phyloP scores from a whole-genome alignment of 768 basidiomycete species.

The Mycena epipterygia region DNA sequence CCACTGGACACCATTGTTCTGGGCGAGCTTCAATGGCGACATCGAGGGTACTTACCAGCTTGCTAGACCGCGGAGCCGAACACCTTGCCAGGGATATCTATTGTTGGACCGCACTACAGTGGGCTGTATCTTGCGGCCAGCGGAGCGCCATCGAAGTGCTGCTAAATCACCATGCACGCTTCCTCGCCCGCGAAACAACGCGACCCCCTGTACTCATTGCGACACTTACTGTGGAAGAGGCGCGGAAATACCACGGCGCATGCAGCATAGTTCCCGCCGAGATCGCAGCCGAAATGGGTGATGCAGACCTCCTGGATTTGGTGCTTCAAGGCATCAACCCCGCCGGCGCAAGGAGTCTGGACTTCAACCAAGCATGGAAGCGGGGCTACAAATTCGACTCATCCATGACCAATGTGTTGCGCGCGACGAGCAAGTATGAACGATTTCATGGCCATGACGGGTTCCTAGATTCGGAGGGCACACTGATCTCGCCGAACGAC shows the following conservation, averaged over 20 bases:
- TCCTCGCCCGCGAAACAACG: not conserved
- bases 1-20: constrained; percentile 30
- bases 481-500: too few species aligned
- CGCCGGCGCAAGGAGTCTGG: not conserved
- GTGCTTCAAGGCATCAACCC: not conserved
- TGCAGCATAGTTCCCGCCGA: not conserved
- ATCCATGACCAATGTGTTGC: not conserved
- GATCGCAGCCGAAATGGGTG: not conserved
- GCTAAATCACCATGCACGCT: constrained; percentile 27
- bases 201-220: not conserved
- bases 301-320: not conserved
- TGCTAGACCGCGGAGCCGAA: constrained; percentile 24
- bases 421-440: not conserved
- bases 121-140: constrained; percentile 28
- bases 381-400: not conserved
- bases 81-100: constrained; percentile 26
- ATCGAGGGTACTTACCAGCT: constrained; percentile 6
- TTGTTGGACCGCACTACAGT: constrained; percentile 31
- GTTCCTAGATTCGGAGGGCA: not conserved
- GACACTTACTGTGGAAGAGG: not conserved
- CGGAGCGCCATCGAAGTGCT: constrained; percentile 9
- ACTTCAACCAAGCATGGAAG: not conserved
- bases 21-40: constrained; percentile 30
- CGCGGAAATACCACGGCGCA: not conserved
- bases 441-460: not conserved